Percentiles rank a stretch among this genome's conserved stretches.
Conservation (phyloP, 1,284 basidiomycete genomes). For the Phylloporus sp. region DNA sequence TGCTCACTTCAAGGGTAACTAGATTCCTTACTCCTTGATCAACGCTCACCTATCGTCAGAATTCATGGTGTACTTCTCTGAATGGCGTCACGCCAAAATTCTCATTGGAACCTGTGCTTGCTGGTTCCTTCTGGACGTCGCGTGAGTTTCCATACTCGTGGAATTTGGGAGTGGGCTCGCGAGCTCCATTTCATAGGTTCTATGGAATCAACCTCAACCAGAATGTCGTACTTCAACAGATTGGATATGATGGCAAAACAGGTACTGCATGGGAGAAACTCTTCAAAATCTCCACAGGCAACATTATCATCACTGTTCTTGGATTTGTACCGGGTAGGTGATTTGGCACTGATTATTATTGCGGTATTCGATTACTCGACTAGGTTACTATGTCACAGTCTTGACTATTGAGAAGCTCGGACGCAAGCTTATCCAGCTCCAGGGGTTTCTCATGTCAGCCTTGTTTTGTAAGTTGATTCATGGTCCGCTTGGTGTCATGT, state of each 20-base stretch:
- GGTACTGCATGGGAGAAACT: slow-evolving; percentile 66
- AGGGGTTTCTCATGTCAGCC: slow-evolving; percentile 76
- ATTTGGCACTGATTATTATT: slow-evolving; percentile 7
- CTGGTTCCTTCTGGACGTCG: slow-evolving; percentile 63
- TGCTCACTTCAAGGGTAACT: slow-evolving; percentile 43
- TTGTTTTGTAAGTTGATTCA: slow-evolving; percentile 57
- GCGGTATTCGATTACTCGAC: slow-evolving; percentile 17
- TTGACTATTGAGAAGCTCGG: slow-evolving; percentile 75
- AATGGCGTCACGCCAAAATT: slow-evolving; percentile 60
- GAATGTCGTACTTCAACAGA: slow-evolving; percentile 71
- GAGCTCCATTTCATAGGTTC: slow-evolving; percentile 46
- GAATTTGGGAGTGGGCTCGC: neutral
- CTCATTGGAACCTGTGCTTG: slow-evolving; percentile 55
- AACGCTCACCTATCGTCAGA: slow-evolving; percentile 34
- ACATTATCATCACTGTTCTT: slow-evolving; percentile 69
- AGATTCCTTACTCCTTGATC: neutral
- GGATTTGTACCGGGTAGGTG: slow-evolving; percentile 72
- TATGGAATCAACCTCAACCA: slow-evolving; percentile 84
- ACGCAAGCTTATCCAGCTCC: slow-evolving; percentile 76
- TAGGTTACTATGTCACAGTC: slow-evolving; percentile 72
- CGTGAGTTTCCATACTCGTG: slow-evolving; percentile 36
- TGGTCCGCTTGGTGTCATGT: neutral
- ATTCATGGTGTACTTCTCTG: slow-evolving; percentile 54
- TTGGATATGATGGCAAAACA: slow-evolving; percentile 60
- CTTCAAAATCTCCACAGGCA: slow-evolving; percentile 68